Evolutionary conservation across 2,329 filamentous ascomycete genomes (phyloP), one percentile per base, ranked within the genome.

Genomic region (Dothideomycetidae sp.): DNA sequence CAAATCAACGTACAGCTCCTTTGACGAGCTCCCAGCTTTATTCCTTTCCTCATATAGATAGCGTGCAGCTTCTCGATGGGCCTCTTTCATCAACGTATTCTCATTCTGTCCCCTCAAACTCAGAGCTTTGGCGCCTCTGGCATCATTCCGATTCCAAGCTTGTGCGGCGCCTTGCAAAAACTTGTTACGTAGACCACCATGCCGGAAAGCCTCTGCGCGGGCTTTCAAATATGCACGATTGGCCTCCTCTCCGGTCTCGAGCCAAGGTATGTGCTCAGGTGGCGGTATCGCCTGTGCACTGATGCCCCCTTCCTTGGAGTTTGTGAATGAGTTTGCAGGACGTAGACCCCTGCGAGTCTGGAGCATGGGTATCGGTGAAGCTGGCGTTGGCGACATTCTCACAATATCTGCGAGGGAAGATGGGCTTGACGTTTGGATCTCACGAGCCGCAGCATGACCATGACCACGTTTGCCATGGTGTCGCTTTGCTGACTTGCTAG

Each of bases 121-220:
- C 34, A 96, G 71, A 19, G 88, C 88, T 63, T 96, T 96, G 43
- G 90, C 90, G 12, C 90, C 88, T 44, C 90, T 78, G 29, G 90
- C 88, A 57, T 98, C 90, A 52, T 94, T 96, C 41, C 90, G 81
- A 56, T 96, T 94, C 88, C 90, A 98, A 14, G 90, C 90, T 68
- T 96, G 88, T 5, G 88, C 88, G 47, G 90, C 90, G 58, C 86
- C 93, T 59, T 94, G 88, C 38, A 98, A 62, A 51, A 96, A 98
- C 56, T 96, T 96, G 58, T 96, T 98, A 45, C 90, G 75, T 55
- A 94, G 73, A 48, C 86, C 90, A 48, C 90, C 90, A 56, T 98
- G 90, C 61, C 93, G 93, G 57, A 98, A 93, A 41, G 90, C 90
- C 60, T 96, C 88, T 52, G 86, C 81, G 37, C 90, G 79, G 48